phyloP scores from a whole-genome alignment of 345 rosid species.

The Eucalyptus regnans region DNA sequence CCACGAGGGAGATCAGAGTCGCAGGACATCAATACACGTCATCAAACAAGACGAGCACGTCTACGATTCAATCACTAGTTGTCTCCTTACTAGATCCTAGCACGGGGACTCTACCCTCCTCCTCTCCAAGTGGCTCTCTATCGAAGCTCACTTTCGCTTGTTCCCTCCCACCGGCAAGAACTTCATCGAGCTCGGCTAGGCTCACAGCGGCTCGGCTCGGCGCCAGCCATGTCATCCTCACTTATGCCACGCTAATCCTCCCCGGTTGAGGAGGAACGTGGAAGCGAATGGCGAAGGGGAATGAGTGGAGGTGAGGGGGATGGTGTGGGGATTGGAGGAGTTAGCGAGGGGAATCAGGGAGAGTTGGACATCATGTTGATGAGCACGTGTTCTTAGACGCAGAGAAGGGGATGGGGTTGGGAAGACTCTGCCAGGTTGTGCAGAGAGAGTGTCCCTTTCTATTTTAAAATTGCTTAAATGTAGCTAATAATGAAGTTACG shows the following conservation, averaged over 20 bases:
- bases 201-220: rapidly evolving
- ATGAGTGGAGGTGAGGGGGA: not conserved
- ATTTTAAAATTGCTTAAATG: too few relatives aligned
- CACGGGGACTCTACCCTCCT: rapidly evolving
- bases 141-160: not conserved
- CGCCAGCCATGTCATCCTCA: rapidly evolving
- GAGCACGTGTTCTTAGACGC: not conserved
- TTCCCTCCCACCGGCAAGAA: not conserved
- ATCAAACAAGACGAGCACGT: too few relatives aligned
- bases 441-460: too few relatives aligned
- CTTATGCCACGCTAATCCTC: rapidly evolving
- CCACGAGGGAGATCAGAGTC: not conserved
- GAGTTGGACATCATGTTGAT: not conserved
- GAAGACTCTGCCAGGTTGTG: not conserved
- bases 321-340: not conserved
- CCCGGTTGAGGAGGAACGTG: rapidly evolving
- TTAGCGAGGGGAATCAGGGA: not conserved
- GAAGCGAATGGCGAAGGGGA: rapidly evolving
- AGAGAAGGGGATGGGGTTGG: not conserved
- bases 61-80: not conserved
- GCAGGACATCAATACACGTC: rapidly evolving
- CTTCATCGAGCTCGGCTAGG: not conserved
- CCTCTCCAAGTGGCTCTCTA: not conserved
- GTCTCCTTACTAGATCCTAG: not conserved
- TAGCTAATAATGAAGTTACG: not conserved